Base-by-base conservation (phyloP, 345 rosid species). In the Carallia pectinifolia region DNA sequence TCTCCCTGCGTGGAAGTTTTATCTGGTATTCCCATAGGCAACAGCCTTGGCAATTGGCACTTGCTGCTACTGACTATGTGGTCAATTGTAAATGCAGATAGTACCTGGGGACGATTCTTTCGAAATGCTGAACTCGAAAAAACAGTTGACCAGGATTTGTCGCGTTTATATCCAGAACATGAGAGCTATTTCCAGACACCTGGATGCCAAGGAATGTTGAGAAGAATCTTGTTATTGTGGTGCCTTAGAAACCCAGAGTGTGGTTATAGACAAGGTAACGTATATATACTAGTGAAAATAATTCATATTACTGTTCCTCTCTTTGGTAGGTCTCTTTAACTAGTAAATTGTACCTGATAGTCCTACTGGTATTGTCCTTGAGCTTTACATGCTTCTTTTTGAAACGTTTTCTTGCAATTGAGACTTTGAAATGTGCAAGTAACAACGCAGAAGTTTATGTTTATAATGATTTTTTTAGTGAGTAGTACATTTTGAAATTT, bases 61-160 rank as follows among this genome's bases (percentile, higher is more conserved):
- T 62, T 62, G 16, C 1, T 31, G 16, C 1, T 31, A n/a, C 55
- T 48, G n/a, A 71, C n/a, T 16, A 48, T 66, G 58, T 31, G 56
- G 7, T 7, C 1, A 54, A 56, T 53, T 33, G 5, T 38, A 30
- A 27, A 29, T 68, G 81, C 86, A 92, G 99, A 95, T 76, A 95
- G 99, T 84, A 85, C 90, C 44, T 95, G 99, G 99, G 88, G 98
- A 34, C 93, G 93, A 53, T 89, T 88, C 83, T 95, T 92, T 76
- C 90, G 92, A 33, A 92, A 87, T 74, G 98, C 98, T 13, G 98
- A 92, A 85, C 81, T 95, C 68, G 99, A 92, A 77, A 95, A 89
- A 81, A 92, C 91, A 67, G 86, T 95, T 66, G 97, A 95, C 79
- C 92, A 92, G 79, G 99, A 95, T 80, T 83, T 95, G 15, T 87